These are phyloP conservation scores for Fonsecaea nubica DNA, from an alignment of 2,329 filamentous ascomycete species.

Conservation along the genomic window DNA sequence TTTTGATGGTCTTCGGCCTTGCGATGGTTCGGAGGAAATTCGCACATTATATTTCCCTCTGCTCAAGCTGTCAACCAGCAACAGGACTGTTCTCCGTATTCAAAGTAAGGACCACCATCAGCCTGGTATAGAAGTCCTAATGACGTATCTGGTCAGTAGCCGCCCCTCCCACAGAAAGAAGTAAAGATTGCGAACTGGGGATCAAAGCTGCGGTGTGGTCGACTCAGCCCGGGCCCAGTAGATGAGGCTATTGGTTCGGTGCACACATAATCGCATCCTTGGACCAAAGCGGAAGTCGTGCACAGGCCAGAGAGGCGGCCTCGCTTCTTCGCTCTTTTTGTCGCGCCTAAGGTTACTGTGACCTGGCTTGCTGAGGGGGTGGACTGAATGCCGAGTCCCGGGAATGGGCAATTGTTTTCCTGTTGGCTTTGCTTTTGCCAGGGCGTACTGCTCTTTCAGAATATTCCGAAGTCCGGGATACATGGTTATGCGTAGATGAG, in stretches of 20 bases:
- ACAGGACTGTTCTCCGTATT: constrained; percentile 3
- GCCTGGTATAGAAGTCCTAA: not conserved
- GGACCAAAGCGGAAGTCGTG: constrained; percentile 20
- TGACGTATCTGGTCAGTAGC: not conserved
- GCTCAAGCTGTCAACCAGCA: not conserved
- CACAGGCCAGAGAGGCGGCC: constrained; percentile 2
- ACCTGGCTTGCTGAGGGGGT: not conserved
- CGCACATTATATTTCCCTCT: not conserved
- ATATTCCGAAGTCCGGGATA: constrained; percentile 11
- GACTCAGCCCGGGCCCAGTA: not conserved
- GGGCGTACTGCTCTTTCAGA: not conserved
- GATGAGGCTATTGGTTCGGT: constrained; percentile 5
- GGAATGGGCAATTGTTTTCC: constrained; percentile 1
- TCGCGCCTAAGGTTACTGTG: constrained; percentile 19
- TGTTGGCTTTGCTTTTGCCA: not conserved
- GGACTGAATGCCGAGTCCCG: not conserved
- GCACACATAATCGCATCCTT: constrained; percentile 18
- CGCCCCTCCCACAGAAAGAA: not conserved
- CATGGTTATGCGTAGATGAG: not conserved
- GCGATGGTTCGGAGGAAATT: constrained; percentile 13
- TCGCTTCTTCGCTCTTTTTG: constrained; percentile 15
- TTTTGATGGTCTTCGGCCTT: not conserved
- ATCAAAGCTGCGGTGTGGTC: constrained; percentile 3
- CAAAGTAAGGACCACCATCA: not conserved
- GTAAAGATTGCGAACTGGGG: constrained; percentile 2